Evolutionary conservation across 345 rosid species (phyloP), one percentile per base, ranked within the genome.

Genomic region (Hibiscus tridactylites): DNA sequence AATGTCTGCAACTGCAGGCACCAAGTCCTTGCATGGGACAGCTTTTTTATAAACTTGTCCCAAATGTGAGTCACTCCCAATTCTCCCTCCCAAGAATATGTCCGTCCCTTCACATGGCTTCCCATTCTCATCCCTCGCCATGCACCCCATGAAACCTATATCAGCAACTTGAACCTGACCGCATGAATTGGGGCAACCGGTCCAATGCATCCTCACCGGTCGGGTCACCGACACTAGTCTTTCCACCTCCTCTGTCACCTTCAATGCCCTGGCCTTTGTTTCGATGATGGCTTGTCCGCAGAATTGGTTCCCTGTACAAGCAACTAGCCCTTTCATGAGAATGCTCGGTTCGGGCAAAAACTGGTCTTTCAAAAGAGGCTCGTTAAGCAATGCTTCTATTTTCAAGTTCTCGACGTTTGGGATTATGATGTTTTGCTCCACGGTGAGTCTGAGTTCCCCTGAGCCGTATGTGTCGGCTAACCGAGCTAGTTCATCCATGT

Each of bases 111-210:
- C 97, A 12, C 87, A 84, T 1, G 75, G 63, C 76, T 89, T 91
- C 53, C 90, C 90, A 54, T 86, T 85, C 65, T 90, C 97, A 44
- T 91, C 98, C 64, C 96, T 86, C 7, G 98, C 76, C 84, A 85
- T 85, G 80, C 93, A 88, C 44, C 98, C 98, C 98, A 94, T 88
- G 82, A 94, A 94, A 31, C 98, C 97, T 3, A 94, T 88, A 67
- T 91, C 98, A 1, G 98, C 97, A 1, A 94, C 98, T 66, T 94
- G 98, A 3, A 93, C 97, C 50, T 93, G 98, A 8, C 88, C 98
- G 0, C 99, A 94, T 13, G 81, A 84, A 74, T 89, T 91, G 13
- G 99, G 99, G 78, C 99, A 95, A 6, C 99, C 97, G 0, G 97
- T 95, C 99, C 97, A 95, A 61, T 95, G 99, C 97, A 91, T 90